Evolutionary conservation across 176 grass and related monocot genomes (phyloP), one percentile per base, ranked within the genome.

Genomic region (Zea luxurians): DNA sequence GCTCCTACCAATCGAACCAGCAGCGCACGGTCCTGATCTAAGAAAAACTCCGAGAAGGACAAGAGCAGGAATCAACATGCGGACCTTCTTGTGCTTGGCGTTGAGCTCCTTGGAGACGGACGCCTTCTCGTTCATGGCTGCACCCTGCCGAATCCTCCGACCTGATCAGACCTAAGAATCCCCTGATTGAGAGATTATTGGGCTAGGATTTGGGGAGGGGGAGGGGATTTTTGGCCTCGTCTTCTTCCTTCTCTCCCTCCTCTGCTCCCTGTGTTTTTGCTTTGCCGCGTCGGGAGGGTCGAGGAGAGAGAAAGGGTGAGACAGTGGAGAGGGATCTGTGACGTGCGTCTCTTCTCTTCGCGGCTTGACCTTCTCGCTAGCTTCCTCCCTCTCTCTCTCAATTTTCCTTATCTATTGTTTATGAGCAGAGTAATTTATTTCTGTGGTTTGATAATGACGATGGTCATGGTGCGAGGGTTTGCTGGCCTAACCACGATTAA

Each of bases 31-130:
- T 10, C 27, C 76, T 71, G 77, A 90, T 89, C 81, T 82, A 68
- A 12, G 54, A 50, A 50, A 3, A 54, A 13, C 7, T 16, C n/a
- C 13, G 34, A 76, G 47, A 73, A 17, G 44, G 34, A 35, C 66
- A 5, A 48, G 16, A 41, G 76, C 4, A 45, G 5, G 58, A 21
- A 16, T 36, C 16, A 8, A 66, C 48, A 61, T 15, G 3, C 3
- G 41, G 21, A 97, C 93, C 93, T 97, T 97, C 75, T 97, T 97
- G 83, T 97, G 93, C 79, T 70, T 97, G 82, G 93, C 90, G 86
- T 97, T 97, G 83, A 97, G 93, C 83, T 97, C 93, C 84, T 97
- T 97, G 76, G 93, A 86, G 64, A 97, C 93, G 84, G 90, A 90
- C 21, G 93, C 93, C 80, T 97, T 97, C 77, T 90, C 90, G 85